Evolutionary conservation across 2,329 filamentous ascomycete genomes (phyloP).

Genomic region (Botrytis byssoidea): DNA sequence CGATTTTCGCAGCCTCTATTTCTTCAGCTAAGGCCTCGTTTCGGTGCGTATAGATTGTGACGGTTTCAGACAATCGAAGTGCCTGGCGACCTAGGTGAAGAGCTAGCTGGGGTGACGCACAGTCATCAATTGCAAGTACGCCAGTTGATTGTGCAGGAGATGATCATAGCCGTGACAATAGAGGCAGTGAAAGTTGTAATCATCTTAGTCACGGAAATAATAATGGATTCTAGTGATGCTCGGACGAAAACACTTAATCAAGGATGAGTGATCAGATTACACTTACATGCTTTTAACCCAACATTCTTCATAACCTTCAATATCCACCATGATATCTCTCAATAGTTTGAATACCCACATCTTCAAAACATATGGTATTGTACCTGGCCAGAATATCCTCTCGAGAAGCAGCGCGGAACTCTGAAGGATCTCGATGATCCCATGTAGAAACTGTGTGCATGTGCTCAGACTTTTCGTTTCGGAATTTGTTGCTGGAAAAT

Average conservation of each 20-base stretch:
- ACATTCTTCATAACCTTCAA: conserved; percentile 54
- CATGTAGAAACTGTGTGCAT: neutral
- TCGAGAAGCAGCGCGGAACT: neutral
- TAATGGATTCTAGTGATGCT: no score
- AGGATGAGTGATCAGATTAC: no score
- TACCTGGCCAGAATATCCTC: conserved; percentile 37
- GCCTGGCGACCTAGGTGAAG: conserved; percentile 46
- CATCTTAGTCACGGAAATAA: no score
- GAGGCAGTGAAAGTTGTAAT: conserved; percentile 13
- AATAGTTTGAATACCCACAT: no score
- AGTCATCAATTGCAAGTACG: conserved; percentile 19
- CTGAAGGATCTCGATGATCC: neutral
- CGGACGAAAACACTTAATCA: no score
- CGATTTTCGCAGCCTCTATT: conserved; percentile 19
- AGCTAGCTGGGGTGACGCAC: conserved; percentile 38
- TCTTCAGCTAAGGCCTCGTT: conserved; percentile 40
- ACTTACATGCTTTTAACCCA: conserved; percentile 36
- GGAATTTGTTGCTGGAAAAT: conserved; percentile 45
- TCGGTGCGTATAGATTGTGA: no score
- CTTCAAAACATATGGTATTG: conserved; percentile 39
- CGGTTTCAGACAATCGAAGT: conserved; percentile 1
- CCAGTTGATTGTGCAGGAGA: neutral
- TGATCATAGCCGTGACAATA: conserved; percentile 13
- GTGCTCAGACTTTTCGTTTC: conserved; percentile 44
- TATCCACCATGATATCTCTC: conserved; percentile 49